phyloP scores from a whole-genome alignment of 1,284 basidiomycete genomes.

The Ustilago curta region DNA sequence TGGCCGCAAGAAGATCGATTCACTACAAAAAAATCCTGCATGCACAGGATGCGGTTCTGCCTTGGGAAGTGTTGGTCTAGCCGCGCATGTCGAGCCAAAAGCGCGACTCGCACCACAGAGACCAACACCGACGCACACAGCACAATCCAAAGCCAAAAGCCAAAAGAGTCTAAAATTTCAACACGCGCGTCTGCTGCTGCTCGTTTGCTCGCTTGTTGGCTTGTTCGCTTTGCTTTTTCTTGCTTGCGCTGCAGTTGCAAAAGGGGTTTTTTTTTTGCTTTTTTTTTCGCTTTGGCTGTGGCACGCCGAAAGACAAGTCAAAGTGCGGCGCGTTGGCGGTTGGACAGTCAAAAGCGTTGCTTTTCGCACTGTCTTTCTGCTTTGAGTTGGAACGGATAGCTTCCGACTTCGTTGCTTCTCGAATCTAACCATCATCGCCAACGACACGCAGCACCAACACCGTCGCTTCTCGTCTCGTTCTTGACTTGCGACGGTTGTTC shows the following conservation, averaged over 20 bases:
- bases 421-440: not conserved
- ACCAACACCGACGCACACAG: constrained; percentile 2
- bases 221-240: too few species aligned
- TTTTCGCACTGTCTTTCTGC: not conserved
- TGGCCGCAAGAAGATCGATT: not conserved
- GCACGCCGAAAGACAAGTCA: too few species aligned
- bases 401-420: not conserved
- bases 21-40: not conserved
- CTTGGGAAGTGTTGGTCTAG: constrained; percentile 6
- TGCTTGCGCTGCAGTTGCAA: too few species aligned
- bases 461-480: not conserved
- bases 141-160: not conserved
- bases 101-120: constrained; percentile 1
- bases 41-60: not conserved
- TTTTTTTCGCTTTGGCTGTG: too few species aligned
- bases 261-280: too few species aligned
- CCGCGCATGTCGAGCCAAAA: not conserved
- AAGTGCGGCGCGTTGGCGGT: too few species aligned
- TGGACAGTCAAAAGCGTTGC: too few species aligned
- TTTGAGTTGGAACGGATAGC: constrained; percentile 1
- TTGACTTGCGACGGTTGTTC: not conserved
- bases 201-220: not conserved
- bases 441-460: not conserved
- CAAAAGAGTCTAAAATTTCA: not conserved
- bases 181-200: constrained; percentile 1